Conservation (phyloP, 805 yeast genomes). For the Sungouiella blattae region DNA sequence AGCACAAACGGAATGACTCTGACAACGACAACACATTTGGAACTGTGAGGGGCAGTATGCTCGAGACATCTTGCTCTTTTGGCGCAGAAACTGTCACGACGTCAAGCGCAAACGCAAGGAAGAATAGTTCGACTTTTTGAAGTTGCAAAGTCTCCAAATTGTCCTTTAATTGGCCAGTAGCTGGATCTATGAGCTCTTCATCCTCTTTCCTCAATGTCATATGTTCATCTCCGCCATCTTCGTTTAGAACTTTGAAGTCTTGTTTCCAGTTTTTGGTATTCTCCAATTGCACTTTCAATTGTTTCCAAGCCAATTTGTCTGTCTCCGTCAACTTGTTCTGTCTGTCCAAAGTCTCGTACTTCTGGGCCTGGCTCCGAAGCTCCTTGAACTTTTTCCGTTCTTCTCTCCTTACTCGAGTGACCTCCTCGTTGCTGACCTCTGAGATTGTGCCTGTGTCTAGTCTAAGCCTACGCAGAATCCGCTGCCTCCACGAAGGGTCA, state of each 20-base stretch:
- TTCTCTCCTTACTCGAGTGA: slow-evolving; percentile 68
- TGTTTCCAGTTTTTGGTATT: slow-evolving; percentile 5
- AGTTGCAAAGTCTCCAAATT: slow-evolving; percentile 57
- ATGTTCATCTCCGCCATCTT: not conserved
- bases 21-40: slow-evolving; percentile 9
- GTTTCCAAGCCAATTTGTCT: slow-evolving; percentile 24
- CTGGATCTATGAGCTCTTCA: slow-evolving; percentile 15
- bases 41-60: not conserved
- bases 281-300: slow-evolving; percentile 8
- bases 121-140: slow-evolving; percentile 72
- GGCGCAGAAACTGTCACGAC: slow-evolving; percentile 32
- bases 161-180: slow-evolving; percentile 9
- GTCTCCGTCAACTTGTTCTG: slow-evolving; percentile 22
- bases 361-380: slow-evolving; percentile 49
- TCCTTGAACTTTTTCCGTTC: slow-evolving; percentile 71
- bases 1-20: slow-evolving; percentile 26
- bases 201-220: slow-evolving; percentile 11
- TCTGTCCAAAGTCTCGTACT: slow-evolving; percentile 48
- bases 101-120: slow-evolving; percentile 57
- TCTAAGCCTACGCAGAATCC: slow-evolving; percentile 57
- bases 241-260: not conserved
- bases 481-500: slow-evolving; percentile 85
- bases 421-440: slow-evolving; percentile 60
- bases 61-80: not conserved
- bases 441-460: slow-evolving; percentile 27